These are phyloP conservation scores for Yarrowia sp. DNA, from an alignment of 805 yeast genomes.

Conservation along the genomic window DNA sequence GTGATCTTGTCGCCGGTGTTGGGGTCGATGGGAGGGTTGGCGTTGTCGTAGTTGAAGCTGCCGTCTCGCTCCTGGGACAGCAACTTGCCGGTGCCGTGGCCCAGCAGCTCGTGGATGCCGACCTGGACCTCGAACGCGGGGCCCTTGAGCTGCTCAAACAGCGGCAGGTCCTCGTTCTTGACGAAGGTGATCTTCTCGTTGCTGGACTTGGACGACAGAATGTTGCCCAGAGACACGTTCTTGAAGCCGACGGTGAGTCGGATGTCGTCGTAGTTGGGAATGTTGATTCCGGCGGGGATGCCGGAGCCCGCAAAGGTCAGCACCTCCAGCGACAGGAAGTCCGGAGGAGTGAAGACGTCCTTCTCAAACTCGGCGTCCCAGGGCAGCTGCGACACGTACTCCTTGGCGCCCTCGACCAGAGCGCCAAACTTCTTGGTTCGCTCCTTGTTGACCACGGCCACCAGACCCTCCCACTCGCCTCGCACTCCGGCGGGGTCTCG, in stretches of 20 bases:
- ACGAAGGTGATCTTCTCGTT: slow-evolving; percentile 70
- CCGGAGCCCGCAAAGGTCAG: slow-evolving; percentile 87
- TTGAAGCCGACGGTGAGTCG: slow-evolving; percentile 81
- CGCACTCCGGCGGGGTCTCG: slow-evolving; percentile 89
- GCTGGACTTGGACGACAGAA: slow-evolving; percentile 69
- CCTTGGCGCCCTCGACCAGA: slow-evolving; percentile 64
- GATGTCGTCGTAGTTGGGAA: slow-evolving; percentile 89
- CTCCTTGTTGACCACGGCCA: slow-evolving; percentile 85
- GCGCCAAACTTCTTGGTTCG: slow-evolving; percentile 75
- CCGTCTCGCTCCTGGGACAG: slow-evolving; percentile 60
- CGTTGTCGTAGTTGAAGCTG: slow-evolving; percentile 66
- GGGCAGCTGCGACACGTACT: slow-evolving; percentile 65
- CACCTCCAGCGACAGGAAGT: slow-evolving; percentile 86
- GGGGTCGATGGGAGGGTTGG: slow-evolving; percentile 58
- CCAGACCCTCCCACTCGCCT: slow-evolving; percentile 93
- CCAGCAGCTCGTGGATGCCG: slow-evolving; percentile 86
- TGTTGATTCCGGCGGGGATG: slow-evolving; percentile 89
- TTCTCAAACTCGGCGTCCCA: slow-evolving; percentile 78
- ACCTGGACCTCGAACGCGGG: slow-evolving; percentile 92
- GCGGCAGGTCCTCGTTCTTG: slow-evolving; percentile 49
- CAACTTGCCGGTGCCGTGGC: slow-evolving; percentile 89
- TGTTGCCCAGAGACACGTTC: slow-evolving; percentile 86
- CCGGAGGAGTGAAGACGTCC: slow-evolving; percentile 86
- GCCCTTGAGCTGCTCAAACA: slow-evolving; percentile 67
- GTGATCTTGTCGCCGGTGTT: slow-evolving; percentile 59